phyloP scores from a whole-genome alignment of 495 filamentous ascomycete species.

The Aspergillus carlsbadensis region DNA sequence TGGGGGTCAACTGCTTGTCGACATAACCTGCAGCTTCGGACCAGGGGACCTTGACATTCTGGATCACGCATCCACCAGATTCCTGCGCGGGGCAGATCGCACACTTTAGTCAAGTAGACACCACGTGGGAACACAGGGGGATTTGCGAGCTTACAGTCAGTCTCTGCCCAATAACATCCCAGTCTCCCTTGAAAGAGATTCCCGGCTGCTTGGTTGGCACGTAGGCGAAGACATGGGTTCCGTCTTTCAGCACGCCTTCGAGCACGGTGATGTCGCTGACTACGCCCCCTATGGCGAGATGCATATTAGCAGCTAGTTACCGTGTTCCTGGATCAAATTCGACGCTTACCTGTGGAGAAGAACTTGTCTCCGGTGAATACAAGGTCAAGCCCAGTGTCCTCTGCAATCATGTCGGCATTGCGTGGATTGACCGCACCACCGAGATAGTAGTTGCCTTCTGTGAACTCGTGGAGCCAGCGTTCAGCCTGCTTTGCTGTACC shows the following conservation, averaged over 20 bases:
- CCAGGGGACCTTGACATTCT: slow-evolving; percentile 55
- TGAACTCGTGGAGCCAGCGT: slow-evolving; percentile 50
- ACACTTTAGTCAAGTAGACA: too few species aligned
- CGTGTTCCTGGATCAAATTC: too few species aligned
- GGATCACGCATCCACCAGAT: slow-evolving; percentile 56
- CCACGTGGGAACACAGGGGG: too few species aligned
- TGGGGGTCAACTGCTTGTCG: not conserved
- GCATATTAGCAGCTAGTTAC: too few species aligned
- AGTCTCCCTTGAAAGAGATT: slow-evolving; percentile 58
- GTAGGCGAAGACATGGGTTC: slow-evolving; percentile 58
- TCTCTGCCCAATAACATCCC: slow-evolving; percentile 60
- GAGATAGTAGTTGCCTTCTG: slow-evolving; percentile 59
- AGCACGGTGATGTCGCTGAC: slow-evolving; percentile 62
- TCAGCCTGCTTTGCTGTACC: slow-evolving; percentile 55
- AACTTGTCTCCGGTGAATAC: slow-evolving; percentile 58
- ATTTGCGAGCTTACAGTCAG: slow-evolving; percentile 32
- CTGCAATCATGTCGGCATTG: slow-evolving; percentile 56
- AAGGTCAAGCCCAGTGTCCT: slow-evolving; percentile 46
- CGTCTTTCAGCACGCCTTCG: slow-evolving; percentile 56
- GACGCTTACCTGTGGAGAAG: slow-evolving; percentile 54
- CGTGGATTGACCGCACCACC: slow-evolving; percentile 63
- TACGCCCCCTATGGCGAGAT: slow-evolving; percentile 63
- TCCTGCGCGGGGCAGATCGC: slow-evolving; percentile 24
- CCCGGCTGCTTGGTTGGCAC: slow-evolving; percentile 52
- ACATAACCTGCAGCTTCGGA: slow-evolving; percentile 48